Base-by-base conservation (phyloP, 2,329 filamentous ascomycete species). In the Microcyclosporella mali region DNA sequence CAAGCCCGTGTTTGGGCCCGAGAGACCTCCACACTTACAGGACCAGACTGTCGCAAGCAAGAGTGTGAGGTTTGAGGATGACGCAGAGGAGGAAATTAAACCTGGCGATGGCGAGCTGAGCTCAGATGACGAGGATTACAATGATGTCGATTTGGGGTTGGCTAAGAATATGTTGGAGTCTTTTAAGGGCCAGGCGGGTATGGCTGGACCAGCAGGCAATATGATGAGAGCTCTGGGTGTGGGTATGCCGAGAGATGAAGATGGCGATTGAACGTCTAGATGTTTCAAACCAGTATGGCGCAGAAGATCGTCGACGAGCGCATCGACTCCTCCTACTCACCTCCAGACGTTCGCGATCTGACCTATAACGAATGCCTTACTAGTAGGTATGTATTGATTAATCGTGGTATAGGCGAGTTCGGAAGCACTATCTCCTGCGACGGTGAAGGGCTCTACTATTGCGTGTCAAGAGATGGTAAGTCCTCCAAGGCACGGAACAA, bases 131-230 rank as follows among this genome's bases (percentile, higher is more conserved):
- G 63, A 64, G 18, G 52, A 77, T 0, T 80, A 84, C 40, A 76
- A 92, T 3, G 74, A 88, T 50, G 79, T 92, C 19, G 86, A 97
- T 60, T 85, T 88, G 54, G 90, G 92, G 49, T 72, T 98, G 17
- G 88, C 86, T 14, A 88, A 85, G 63, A 97, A 97, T 58, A 71
- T 98, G 41, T 71, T 98, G 1, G 88, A 95, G 63, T 90, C 87
- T 56, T 89, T 98, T 66, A 94, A 94, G 60, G 83, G 85, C 12
- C 90, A 97, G 63, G 87, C 74, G 14, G 92, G 92, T 10, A 78
- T 84, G 71, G 74, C 87, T 25, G 92, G 92, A 0, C 92, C 92
- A 1, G 85, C 85, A 2, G 82, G 89, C 1, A 97, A 95, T 61
- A 70, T 98, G 47, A 74, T 98, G 57, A 83, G 82, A 6, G 77